Conservation (phyloP, 495 filamentous ascomycete genomes). For the Hypoxylon trugodes region DNA sequence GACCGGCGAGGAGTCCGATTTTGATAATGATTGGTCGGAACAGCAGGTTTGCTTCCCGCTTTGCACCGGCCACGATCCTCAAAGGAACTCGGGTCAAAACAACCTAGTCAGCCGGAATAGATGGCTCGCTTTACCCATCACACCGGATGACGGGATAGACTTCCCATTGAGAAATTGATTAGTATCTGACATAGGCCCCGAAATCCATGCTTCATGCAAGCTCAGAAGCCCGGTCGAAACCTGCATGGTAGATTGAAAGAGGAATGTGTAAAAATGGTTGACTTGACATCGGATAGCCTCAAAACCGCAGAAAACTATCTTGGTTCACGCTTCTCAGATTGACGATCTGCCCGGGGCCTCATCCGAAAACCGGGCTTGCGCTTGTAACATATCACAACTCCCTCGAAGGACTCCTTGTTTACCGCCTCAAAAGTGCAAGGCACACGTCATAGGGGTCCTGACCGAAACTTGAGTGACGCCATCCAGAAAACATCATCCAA, state of each 20-base stretch:
- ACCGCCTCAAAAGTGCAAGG: background rate
- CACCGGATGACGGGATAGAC: conserved; percentile 5
- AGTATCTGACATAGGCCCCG: conserved; percentile 4
- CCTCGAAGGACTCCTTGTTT: background rate
- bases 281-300: conserved; percentile 6
- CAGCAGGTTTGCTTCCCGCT: conserved; percentile 22
- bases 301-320: conserved; percentile 1
- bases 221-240: conserved; percentile 3
- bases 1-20: conserved; percentile 12
- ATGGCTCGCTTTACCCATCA: conserved; percentile 22
- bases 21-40: conserved; percentile 23
- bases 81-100: conserved; percentile 20
- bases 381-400: conserved; percentile 1
- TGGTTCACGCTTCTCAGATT: conserved; percentile 2
- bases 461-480: conserved; percentile 15
- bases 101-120: conserved; percentile 21
- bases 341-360: background rate
- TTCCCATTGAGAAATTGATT: conserved; percentile 11
- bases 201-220: background rate
- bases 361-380: conserved; percentile 12
- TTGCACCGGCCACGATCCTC: conserved; percentile 15
- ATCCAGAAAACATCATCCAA: too few species aligned
- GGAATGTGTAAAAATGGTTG: conserved; percentile 2
- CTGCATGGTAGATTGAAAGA: conserved; percentile 15
- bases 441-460: conserved; percentile 22